Evolutionary conservation across 139 green algal species (phyloP).

Genomic region (Desmodesmus armatus): DNA sequence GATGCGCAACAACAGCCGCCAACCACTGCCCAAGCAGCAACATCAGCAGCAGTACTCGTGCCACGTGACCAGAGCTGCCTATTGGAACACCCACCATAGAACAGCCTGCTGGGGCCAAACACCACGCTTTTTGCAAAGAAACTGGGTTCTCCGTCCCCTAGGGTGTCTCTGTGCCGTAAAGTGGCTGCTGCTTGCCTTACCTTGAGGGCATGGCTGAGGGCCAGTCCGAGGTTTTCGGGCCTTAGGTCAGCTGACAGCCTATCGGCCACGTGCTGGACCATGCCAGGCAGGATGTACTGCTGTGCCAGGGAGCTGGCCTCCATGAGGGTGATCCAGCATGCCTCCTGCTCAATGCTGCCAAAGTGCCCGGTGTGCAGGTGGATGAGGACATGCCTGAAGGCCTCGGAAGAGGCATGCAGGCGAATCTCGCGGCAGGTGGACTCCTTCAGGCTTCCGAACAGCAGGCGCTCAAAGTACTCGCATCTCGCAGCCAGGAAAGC

Average conservation of each 20-base stretch:
- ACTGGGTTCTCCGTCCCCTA: no score
- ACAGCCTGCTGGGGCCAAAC: no score
- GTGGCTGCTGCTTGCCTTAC: background rate
- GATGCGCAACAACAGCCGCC: background rate
- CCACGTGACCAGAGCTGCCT: no score
- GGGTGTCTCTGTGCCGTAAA: background rate
- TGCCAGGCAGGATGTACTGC: slow-evolving; percentile 29
- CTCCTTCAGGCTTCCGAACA: background rate
- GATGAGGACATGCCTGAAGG: slow-evolving; percentile 10
- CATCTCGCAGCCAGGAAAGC: slow-evolving; percentile 2
- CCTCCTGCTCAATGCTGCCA: background rate
- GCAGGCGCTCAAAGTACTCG: slow-evolving; percentile 33
- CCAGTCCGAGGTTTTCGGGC: background rate
- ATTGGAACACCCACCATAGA: no score
- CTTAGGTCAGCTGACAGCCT: background rate
- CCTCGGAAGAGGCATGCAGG: background rate
- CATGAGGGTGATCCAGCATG: slow-evolving; percentile 2
- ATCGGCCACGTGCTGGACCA: background rate
- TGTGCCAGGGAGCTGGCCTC: slow-evolving; percentile 28
- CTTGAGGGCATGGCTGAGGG: slow-evolving; percentile 21
- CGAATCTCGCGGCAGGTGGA: background rate
- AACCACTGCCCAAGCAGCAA: no score
- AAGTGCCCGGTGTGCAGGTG: slow-evolving; percentile 15
- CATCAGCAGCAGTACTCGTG: no score
- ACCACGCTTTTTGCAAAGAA: no score